These are phyloP conservation scores for Alternaria viburni DNA, from an alignment of 2,329 filamentous ascomycete genomes.

Conservation along the genomic window DNA sequence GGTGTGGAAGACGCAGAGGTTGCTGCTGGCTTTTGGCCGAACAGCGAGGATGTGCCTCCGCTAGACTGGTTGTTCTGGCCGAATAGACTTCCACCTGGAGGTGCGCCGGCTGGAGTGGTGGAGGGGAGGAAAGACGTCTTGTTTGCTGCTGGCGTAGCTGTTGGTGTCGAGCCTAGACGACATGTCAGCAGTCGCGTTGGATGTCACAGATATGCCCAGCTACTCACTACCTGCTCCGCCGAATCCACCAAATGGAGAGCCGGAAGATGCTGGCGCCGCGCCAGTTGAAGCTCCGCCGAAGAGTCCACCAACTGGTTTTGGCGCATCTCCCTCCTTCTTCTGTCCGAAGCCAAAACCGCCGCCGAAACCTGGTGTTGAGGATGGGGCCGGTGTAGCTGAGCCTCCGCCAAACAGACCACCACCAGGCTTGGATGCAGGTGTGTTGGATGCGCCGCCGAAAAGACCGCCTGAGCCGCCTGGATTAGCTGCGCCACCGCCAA, in stretches of 20 bases:
- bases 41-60: constrained; percentile 18
- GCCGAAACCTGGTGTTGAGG: constrained; percentile 22
- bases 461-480: constrained; percentile 22
- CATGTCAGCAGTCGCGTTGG: constrained; percentile 12
- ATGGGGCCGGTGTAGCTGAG: constrained; percentile 31
- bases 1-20: constrained; percentile 36
- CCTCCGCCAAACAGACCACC: constrained; percentile 36
- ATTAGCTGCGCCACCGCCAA: constrained; percentile 19
- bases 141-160: constrained; percentile 44
- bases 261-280: constrained; percentile 22
- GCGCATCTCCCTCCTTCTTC: constrained; percentile 28
- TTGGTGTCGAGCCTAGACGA: constrained; percentile 26
- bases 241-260: constrained; percentile 20
- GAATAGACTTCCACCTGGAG: constrained; percentile 41
- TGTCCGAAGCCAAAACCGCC: constrained; percentile 20
- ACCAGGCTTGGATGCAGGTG: constrained; percentile 37
- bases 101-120: constrained; percentile 49
- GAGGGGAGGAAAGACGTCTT: constrained; percentile 48
- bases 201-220: background rate
- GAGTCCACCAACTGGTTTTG: constrained; percentile 32
- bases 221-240: constrained; percentile 15
- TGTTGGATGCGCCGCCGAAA: constrained; percentile 37
- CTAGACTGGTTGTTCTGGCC: constrained; percentile 22
- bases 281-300: constrained; percentile 19
- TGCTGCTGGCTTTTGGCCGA: constrained; percentile 33